Conservation (phyloP, 108 stramenopile species). For the Cyclostephanos tholiformis region DNA sequence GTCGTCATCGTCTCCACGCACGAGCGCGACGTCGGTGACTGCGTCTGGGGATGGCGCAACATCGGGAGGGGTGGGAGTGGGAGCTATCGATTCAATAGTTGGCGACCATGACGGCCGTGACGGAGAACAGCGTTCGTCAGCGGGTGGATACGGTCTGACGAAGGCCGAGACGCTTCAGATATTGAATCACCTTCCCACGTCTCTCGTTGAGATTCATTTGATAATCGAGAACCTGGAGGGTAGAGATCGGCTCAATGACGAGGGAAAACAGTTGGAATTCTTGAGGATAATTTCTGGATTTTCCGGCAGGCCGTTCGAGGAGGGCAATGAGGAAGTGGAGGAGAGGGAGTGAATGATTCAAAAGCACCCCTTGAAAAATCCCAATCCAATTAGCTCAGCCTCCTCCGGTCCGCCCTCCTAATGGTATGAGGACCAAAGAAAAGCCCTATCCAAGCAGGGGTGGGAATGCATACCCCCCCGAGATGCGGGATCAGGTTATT, state of each 20-base stretch:
- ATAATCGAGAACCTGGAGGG: constrained; percentile 77
- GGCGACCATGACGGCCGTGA: constrained; percentile 6
- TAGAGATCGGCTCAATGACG: constrained; percentile 49
- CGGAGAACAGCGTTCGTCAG: neutral
- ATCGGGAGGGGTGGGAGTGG: neutral
- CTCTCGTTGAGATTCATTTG: constrained; percentile 78
- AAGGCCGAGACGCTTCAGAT: constrained; percentile 82
- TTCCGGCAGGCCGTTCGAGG: constrained; percentile 29
- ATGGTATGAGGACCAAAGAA: too few relatives aligned
- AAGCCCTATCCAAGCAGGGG: too few relatives aligned
- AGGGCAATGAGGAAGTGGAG: constrained; percentile 12
- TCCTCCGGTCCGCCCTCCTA: too few relatives aligned
- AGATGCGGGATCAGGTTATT: too few relatives aligned
- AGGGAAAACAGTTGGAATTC: constrained; percentile 61
- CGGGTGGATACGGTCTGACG: constrained; percentile 61
- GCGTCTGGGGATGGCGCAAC: neutral
- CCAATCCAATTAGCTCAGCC: too few relatives aligned
- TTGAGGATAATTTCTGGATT: constrained; percentile 62
- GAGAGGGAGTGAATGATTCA: constrained; percentile 6
- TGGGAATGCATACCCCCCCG: too few relatives aligned
- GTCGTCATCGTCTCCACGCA: constrained; percentile 3
- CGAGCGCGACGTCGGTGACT: neutral
- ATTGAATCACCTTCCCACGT: constrained; percentile 80
- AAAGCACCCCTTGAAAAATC: too few relatives aligned
- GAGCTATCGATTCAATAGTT: too few relatives aligned